Percentiles rank a stretch among this genome's conserved stretches.
These are phyloP conservation scores for Lactifluus subvellereus DNA, from an alignment of 768 basidiomycete species.

Conservation along the genomic window DNA sequence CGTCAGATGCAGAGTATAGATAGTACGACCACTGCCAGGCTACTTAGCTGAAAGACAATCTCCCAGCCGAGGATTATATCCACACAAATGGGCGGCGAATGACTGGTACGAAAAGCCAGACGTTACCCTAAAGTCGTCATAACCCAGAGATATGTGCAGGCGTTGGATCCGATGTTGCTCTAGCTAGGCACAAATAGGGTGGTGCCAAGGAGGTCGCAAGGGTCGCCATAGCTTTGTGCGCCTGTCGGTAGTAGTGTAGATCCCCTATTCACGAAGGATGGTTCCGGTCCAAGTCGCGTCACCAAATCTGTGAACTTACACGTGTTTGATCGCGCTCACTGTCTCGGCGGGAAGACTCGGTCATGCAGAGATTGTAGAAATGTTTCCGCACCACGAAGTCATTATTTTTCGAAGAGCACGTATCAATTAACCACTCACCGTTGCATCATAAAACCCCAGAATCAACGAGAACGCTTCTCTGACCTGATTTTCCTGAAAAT, in stretches of 20 bases:
- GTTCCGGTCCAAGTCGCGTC: constrained; percentile 7
- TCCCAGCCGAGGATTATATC: not conserved
- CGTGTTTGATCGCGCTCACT: constrained; percentile 59
- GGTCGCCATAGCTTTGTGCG: constrained; percentile 19
- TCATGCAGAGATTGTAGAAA: constrained; percentile 83
- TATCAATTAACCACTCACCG: constrained; percentile 44
- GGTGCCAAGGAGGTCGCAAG: not conserved
- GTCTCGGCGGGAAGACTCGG: constrained; percentile 79
- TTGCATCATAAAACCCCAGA: constrained; percentile 78
- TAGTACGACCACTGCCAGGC: not conserved
- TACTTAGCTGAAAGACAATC: not conserved
- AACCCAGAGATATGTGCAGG: not conserved
- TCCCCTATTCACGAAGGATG: constrained; percentile 42
- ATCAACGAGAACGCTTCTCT: constrained; percentile 73
- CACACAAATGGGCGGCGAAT: not conserved
- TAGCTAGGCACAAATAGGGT: not conserved
- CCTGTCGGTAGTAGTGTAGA: constrained; percentile 45
- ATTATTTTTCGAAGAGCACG: not conserved
- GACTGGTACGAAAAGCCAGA: not conserved
- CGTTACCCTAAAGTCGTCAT: too few species aligned
- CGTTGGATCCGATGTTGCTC: not conserved
- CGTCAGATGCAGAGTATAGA: too few species aligned
- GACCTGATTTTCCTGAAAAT: constrained; percentile 62
- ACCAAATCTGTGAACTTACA: constrained; percentile 41
- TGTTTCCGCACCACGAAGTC: constrained; percentile 56